Evolutionary conservation across 176 grass and related monocot genomes (phyloP), one percentile per base, ranked within the genome.

Genomic region (Aegilops sharonensis): DNA sequence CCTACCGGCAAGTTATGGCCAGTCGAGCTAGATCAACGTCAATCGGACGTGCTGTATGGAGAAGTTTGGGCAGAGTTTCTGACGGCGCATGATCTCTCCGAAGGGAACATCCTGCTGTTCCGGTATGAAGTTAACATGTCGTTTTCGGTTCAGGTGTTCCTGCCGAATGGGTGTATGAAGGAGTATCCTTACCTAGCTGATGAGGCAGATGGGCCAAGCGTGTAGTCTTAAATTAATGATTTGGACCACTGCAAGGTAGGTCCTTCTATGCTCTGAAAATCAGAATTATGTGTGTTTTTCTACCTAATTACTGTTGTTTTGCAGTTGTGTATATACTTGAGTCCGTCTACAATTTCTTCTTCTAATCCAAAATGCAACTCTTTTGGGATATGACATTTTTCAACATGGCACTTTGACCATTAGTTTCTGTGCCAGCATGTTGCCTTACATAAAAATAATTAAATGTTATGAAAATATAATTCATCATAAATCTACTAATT

Each of bases 91-190:
- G 29, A 40, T 77, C 70, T 89, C 3, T 77, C 83, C 0, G 8
- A 85, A 82, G 78, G 78, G 27, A 86, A 9, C 71, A 61, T 77
- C 50, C 88, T 90, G 15, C 5, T 82, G 21, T 86, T 90, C 88
- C 37, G 78, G 36, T 85, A 89, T 63, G 83, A 81, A 63, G 78
- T 47, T 21, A 77, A 89, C 62, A 77, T 86, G 78, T 15, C 63
- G 50, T 48, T 90, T 35, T 70, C 61, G 13, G 48, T 86, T 68
- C 15, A 86, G 63, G 37, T 69, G 29, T 86, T 82, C 63, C 25
- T 81, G 71, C 48, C 4, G 29, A 68, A 69, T 3, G 88, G 83
- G 13, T 81, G 48, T 27, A 34, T 67, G 13, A 80, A 80, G 82
- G 82, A 89, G 87, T 45, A 75, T 48, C 34, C 29, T 11, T 37